A percentile compares a stretch with the other conserved stretches of the same genome.
These are phyloP conservation scores for rapeseed (Brassica napus) DNA, from an alignment of 345 rosid genomes.

Conservation along the genomic window DNA sequence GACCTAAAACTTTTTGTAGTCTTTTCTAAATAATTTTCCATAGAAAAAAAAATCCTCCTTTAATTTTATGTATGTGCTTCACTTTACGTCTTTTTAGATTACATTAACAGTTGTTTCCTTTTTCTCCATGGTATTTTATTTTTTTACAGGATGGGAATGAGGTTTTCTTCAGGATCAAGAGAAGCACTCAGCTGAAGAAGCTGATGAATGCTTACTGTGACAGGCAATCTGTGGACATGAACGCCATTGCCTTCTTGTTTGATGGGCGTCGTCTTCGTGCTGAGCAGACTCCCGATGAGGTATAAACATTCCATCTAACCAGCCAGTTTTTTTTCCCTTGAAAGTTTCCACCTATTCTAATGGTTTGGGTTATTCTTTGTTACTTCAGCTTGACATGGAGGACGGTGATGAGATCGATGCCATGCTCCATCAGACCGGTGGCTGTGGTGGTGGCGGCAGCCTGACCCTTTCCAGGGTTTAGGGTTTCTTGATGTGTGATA, in stretches of 20 bases:
- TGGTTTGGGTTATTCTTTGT: background rate
- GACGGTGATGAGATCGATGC: conserved; percentile 93
- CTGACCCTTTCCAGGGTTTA: background rate
- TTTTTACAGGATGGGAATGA: conserved; percentile 74
- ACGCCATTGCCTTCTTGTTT: conserved; percentile 78
- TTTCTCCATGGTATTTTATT: no score
- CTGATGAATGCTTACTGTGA: conserved; percentile 92
- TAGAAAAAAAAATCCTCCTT: no score
- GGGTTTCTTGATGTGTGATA: conserved; percentile 32
- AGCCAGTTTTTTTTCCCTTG: background rate
- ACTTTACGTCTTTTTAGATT: background rate
- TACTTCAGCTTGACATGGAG: conserved; percentile 73
- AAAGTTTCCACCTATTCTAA: background rate
- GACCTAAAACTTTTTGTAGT: background rate
- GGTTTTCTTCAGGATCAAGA: conserved; percentile 82
- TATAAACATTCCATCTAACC: conserved; percentile 13
- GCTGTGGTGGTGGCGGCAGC: conserved; percentile 28
- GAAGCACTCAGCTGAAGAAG: conserved; percentile 85
- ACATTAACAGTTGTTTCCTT: background rate
- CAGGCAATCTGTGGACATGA: conserved; percentile 72
- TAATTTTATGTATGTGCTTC: background rate
- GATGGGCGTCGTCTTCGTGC: conserved; percentile 86
- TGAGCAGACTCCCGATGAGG: conserved; percentile 92
- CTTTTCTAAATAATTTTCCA: background rate
- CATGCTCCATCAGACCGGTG: conserved; percentile 83